phyloP scores from a whole-genome alignment of 192 early-diverging fungal genomes.

The Lobosporangium transversale region DNA sequence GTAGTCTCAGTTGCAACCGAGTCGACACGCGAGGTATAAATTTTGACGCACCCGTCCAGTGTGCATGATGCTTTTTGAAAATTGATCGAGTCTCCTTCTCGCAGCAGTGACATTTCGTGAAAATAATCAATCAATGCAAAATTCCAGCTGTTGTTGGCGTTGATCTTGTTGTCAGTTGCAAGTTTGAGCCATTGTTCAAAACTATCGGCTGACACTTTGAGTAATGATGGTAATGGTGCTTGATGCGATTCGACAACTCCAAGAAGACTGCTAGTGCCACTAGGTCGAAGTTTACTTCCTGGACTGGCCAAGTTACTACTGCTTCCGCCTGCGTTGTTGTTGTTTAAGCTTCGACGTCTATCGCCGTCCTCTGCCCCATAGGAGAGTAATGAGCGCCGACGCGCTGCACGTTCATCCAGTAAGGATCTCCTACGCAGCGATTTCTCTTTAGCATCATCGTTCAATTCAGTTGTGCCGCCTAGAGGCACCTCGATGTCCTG shows the following conservation, averaged over 20 bases:
- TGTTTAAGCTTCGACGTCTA: slow-evolving; percentile 16
- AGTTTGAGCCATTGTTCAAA: slow-evolving; percentile 98
- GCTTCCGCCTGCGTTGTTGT: background rate
- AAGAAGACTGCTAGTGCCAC: slow-evolving; percentile 33
- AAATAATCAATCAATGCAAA: slow-evolving; percentile 99
- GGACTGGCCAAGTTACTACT: slow-evolving; percentile 21
- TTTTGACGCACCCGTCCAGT: slow-evolving; percentile 95
- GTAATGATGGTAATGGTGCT: slow-evolving; percentile 22
- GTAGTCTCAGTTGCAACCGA: slow-evolving; percentile 94
- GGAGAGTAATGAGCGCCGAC: slow-evolving; percentile 31
- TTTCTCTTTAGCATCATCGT: slow-evolving; percentile 52
- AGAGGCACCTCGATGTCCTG: slow-evolving; percentile 50
- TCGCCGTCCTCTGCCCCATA: slow-evolving; percentile 18
- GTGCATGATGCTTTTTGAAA: slow-evolving; percentile 98
- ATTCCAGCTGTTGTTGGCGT: slow-evolving; percentile 93
- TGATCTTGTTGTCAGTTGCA: slow-evolving; percentile 98
- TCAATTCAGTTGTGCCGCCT: slow-evolving; percentile 41
- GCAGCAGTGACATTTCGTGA: slow-evolving; percentile 91
- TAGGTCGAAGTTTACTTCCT: slow-evolving; percentile 32
- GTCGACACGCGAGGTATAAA: slow-evolving; percentile 97
- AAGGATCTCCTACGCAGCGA: slow-evolving; percentile 37
- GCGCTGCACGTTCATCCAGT: slow-evolving; percentile 42
- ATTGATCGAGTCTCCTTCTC: slow-evolving; percentile 97
- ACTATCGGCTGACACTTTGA: slow-evolving; percentile 53
- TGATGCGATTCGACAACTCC: slow-evolving; percentile 39